phyloP scores from a whole-genome alignment of 2,329 filamentous ascomycete genomes.

The Proliferodiscus dingleyae region DNA sequence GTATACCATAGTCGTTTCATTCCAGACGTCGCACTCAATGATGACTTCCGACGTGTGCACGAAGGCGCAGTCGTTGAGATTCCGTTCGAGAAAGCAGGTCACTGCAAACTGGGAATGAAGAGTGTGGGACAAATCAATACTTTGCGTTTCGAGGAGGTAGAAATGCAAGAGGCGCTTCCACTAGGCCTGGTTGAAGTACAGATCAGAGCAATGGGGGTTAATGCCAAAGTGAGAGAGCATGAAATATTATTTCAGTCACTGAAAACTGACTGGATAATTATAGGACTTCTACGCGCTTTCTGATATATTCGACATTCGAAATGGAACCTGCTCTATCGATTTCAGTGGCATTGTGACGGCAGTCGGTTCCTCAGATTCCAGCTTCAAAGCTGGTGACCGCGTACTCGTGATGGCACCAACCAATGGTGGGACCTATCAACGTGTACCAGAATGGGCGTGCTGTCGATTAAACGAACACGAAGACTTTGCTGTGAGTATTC shows the following conservation, averaged over 20 bases:
- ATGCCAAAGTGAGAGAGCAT: not conserved
- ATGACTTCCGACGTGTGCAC: constrained; percentile 14
- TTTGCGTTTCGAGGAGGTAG: not conserved
- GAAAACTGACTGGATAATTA: not conserved
- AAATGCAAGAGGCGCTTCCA: not conserved
- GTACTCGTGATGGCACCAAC: constrained; percentile 17
- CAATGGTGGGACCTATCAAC: constrained; percentile 23
- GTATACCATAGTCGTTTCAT: not conserved
- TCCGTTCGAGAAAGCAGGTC: constrained; percentile 7
- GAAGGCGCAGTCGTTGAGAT: constrained; percentile 6
- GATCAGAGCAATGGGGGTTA: not conserved
- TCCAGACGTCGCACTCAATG: constrained; percentile 19
- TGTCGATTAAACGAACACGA: constrained; percentile 23
- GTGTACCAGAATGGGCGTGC: constrained; percentile 24
- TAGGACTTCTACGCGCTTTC: constrained; percentile 24
- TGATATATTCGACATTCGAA: constrained; percentile 23
- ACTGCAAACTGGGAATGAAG: constrained; percentile 14
- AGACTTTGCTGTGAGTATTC: constrained; percentile 8
- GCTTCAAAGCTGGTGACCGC: constrained; percentile 20
- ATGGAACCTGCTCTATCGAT: constrained; percentile 25
- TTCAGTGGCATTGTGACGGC: constrained; percentile 26
- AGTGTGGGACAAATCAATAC: constrained; percentile 12
- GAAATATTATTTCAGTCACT: not conserved
- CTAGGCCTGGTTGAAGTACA: not conserved
- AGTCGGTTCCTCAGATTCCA: constrained; percentile 11